phyloP scores from a whole-genome alignment of 192 early-diverging fungal genomes.

The Obelidium mucronatum region DNA sequence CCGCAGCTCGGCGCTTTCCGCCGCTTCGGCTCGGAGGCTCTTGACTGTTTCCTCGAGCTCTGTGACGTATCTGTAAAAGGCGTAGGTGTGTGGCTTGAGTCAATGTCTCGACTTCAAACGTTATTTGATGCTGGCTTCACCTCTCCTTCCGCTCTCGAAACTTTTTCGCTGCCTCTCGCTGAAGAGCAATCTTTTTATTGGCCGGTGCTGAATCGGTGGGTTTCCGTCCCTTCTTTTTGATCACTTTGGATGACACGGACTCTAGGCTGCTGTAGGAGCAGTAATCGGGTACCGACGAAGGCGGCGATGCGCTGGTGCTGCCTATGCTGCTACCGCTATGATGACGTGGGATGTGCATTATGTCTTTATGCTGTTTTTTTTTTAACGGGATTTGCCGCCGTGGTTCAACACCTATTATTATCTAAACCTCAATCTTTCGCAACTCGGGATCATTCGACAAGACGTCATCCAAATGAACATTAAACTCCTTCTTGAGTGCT shows the following conservation, averaged over 20 bases:
- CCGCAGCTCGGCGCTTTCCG: not conserved
- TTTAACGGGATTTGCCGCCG: too few relatives aligned
- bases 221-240: conserved; percentile 55
- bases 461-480: not conserved
- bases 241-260: too few relatives aligned
- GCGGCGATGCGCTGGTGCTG: too few relatives aligned
- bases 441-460: conserved; percentile 1
- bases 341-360: not conserved
- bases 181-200: conserved; percentile 60
- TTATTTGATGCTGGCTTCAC: conserved; percentile 32
- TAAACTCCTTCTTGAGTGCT: conserved; percentile 24
- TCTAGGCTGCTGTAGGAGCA: too few relatives aligned
- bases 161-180: conserved; percentile 52
- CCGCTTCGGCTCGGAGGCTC: not conserved
- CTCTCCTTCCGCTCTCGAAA: conserved; percentile 57
- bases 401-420: too few relatives aligned
- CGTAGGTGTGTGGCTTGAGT: too few relatives aligned
- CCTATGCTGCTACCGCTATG: not conserved
- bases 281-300: too few relatives aligned
- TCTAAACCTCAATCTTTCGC: not conserved
- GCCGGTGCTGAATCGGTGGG: conserved; percentile 51
- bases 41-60: conserved; percentile 19
- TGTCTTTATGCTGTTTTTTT: too few relatives aligned
- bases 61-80: not conserved
- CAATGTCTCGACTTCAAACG: too few relatives aligned